phyloP scores from a whole-genome alignment of 1,139 yeast genomes.

The Suhomyces anneliseae region DNA sequence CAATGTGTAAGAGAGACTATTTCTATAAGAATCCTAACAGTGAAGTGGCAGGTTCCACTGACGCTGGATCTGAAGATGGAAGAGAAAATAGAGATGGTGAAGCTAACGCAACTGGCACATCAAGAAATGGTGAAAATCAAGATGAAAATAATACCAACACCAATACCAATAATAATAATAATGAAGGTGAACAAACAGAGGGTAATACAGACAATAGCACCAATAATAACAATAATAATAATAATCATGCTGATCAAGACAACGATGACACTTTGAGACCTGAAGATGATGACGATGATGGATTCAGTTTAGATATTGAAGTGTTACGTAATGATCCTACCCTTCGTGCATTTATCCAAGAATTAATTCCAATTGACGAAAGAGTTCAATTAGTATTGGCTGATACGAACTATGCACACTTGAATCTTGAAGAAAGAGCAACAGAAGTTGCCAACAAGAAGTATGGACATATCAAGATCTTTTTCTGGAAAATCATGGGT shows the following conservation, averaged over 20 bases:
- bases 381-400: conserved; percentile 36
- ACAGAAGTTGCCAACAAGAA: conserved; percentile 35
- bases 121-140: conserved; percentile 13
- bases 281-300: conserved; percentile 24
- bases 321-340: conserved; percentile 42
- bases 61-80: background rate
- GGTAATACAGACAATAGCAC: background rate
- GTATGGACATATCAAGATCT: conserved; percentile 33
- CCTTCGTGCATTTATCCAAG: conserved; percentile 41
- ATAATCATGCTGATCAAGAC: too few species aligned
- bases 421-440: conserved; percentile 47
- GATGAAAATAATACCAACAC: conserved; percentile 14
- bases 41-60: background rate
- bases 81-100: background rate
- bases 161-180: too few species aligned
- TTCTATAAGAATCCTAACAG: conserved; percentile 37
- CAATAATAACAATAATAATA: conserved; percentile 6
- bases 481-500: conserved; percentile 60
- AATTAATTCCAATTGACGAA: conserved; percentile 41
- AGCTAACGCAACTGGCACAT: background rate
- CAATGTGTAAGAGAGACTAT: conserved; percentile 78
- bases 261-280: background rate
- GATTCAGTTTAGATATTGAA: conserved; percentile 39
- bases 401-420: conserved; percentile 26
- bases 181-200: conserved; percentile 9